A percentile compares a stretch with the other conserved stretches of the same genome.
Conservation (phyloP, 768 basidiomycete genomes). For the Kwoniella dejecticola region DNA sequence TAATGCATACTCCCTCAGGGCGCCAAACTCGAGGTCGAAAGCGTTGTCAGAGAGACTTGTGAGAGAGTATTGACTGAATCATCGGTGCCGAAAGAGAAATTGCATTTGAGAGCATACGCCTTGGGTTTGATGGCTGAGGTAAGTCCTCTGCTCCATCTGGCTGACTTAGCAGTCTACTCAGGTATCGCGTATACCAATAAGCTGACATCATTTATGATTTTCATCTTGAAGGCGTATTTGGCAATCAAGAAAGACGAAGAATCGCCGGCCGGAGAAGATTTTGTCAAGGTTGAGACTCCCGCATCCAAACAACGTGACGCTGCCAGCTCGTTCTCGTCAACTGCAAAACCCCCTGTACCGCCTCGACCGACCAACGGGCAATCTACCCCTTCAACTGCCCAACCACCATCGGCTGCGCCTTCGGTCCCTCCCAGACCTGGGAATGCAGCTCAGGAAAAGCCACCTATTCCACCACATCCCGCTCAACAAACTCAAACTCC, state of each 20-base stretch:
- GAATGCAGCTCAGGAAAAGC: conserved; percentile 17
- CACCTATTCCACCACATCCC: background rate
- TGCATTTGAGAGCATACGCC: conserved; percentile 48
- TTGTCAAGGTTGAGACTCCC: conserved; percentile 53
- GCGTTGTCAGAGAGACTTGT: conserved; percentile 52
- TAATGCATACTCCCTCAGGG: conserved; percentile 28
- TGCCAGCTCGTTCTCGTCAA: background rate
- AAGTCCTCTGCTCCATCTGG: conserved; percentile 27
- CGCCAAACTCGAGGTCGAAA: conserved; percentile 56
- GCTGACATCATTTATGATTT: background rate
- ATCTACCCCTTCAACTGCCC: background rate
- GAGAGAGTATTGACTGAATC: conserved; percentile 54
- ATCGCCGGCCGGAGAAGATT: conserved; percentile 37
- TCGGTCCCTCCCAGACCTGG: conserved; percentile 29
- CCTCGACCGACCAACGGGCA: background rate
- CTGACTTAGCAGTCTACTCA: background rate
- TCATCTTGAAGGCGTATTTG: conserved; percentile 45
- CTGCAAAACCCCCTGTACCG: conserved; percentile 4
- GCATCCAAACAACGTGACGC: conserved; percentile 51
- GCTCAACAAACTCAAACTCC: background rate
- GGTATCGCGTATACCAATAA: background rate
- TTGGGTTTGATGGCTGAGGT: conserved; percentile 54
- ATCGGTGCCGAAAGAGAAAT: conserved; percentile 46
- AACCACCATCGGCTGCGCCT: conserved; percentile 15
- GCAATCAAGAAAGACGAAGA: conserved; percentile 50